Evolutionary conservation across 148 eudicot species (phyloP).

Genomic region (Fagopyrum tataricum): DNA sequence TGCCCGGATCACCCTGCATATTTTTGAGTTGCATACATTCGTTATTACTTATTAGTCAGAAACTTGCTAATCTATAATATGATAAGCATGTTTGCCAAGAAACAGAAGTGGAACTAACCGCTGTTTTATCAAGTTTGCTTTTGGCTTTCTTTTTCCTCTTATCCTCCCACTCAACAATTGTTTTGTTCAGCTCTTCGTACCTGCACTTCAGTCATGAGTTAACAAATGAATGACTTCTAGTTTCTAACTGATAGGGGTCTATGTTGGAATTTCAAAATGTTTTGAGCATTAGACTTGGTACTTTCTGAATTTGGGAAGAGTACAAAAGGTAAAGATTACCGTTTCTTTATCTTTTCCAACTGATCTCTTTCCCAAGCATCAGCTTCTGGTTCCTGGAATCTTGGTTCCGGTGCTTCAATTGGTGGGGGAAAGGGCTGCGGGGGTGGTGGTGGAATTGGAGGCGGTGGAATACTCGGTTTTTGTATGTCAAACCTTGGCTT

Average conservation of each 20-base stretch:
- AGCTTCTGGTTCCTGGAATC: conserved; percentile 34
- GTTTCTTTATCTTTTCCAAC: conserved; percentile 46
- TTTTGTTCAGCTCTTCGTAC: conserved; percentile 50
- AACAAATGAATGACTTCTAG: not conserved
- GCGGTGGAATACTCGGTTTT: conserved; percentile 25
- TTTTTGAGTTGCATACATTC: not conserved
- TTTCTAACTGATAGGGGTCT: not conserved
- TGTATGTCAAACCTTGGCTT: conserved; percentile 18
- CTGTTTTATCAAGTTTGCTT: conserved; percentile 35
- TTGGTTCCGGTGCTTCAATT: conserved; percentile 20
- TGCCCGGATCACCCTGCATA: conserved; percentile 52
- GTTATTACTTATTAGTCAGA: not conserved
- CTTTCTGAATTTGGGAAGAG: not conserved
- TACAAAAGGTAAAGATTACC: conserved; percentile 23
- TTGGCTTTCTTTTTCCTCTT: conserved; percentile 71
- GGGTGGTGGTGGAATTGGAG: conserved; percentile 23
- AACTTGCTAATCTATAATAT: not conserved
- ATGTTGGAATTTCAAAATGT: not conserved
- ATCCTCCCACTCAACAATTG: conserved; percentile 66
- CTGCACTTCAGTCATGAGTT: conserved; percentile 28
- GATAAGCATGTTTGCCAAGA: not conserved
- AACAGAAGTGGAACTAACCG: conserved; percentile 36
- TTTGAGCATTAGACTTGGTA: not conserved
- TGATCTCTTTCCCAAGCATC: conserved; percentile 69
- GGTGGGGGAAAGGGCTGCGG: not conserved